These are phyloP conservation scores for Capniomyces stellatus DNA, from an alignment of 371 early-diverging fungal species.

Conservation along the genomic window DNA sequence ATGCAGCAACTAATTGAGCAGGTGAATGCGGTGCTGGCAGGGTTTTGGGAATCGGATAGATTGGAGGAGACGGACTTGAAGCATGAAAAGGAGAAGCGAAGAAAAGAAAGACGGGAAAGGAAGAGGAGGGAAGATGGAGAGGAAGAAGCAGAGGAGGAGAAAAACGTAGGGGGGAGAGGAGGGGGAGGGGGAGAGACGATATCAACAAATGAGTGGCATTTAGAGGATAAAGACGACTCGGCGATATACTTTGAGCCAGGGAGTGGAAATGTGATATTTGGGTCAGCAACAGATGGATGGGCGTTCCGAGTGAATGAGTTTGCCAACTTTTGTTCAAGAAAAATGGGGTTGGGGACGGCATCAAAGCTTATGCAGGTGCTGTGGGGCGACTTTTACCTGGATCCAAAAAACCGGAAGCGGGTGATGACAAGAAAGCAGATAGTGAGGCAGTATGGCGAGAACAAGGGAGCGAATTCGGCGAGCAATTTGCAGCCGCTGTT, in stretches of 20 bases:
- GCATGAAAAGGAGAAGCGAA: constrained; percentile 33
- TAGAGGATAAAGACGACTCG: constrained; percentile 78
- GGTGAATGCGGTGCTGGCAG: constrained; percentile 88
- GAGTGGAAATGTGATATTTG: constrained; percentile 88
- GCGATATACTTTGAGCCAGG: constrained; percentile 88
- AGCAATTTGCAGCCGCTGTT: constrained; percentile 77
- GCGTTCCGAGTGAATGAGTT: constrained; percentile 89
- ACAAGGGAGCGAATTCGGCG: constrained; percentile 16
- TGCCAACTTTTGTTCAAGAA: constrained; percentile 73
- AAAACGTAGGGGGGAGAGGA: constrained; percentile 11
- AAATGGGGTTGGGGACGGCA: constrained; percentile 46
- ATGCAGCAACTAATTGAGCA: constrained; percentile 83
- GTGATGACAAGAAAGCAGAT: constrained; percentile 63
- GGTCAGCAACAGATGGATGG: constrained; percentile 95
- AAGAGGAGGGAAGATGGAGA: constrained; percentile 15
- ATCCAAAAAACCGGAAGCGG: constrained; percentile 71
- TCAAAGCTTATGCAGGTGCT: constrained; percentile 32
- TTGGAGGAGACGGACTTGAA: constrained; percentile 70
- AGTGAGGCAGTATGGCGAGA: constrained; percentile 19
- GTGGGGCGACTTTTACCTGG: constrained; percentile 95
- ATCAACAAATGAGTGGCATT: constrained; percentile 40
- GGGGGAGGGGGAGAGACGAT: constrained; percentile 2
- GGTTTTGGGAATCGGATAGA: constrained; percentile 73
- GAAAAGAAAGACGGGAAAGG: constrained; percentile 20
- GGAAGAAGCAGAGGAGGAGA: constrained; percentile 21